These are phyloP conservation scores for Lecanicillium sp. DNA, from an alignment of 2,329 filamentous ascomycete genomes.

Conservation along the genomic window DNA sequence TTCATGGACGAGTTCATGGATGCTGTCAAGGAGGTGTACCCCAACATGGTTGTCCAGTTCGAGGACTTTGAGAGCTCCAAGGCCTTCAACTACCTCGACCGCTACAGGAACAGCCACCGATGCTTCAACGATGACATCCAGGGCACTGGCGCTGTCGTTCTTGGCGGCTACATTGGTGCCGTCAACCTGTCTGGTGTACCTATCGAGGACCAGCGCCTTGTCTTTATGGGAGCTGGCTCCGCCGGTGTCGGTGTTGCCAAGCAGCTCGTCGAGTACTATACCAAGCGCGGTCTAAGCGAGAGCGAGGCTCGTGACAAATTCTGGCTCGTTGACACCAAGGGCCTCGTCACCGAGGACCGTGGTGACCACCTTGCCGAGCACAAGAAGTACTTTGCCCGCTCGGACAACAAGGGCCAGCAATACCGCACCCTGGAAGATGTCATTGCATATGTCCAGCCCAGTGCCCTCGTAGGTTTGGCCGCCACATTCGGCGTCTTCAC, in stretches of 20 bases:
- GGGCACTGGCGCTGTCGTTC: slow-evolving; percentile 90
- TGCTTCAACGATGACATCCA: slow-evolving; percentile 99
- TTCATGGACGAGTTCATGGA: slow-evolving; percentile 98
- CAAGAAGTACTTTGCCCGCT: slow-evolving; percentile 63
- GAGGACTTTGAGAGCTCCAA: slow-evolving; percentile 93
- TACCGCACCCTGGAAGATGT: slow-evolving; percentile 82
- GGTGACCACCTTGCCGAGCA: slow-evolving; percentile 92
- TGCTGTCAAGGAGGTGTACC: slow-evolving; percentile 68
- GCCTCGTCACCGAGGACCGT: slow-evolving; percentile 85
- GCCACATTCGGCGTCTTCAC: slow-evolving; percentile 95
- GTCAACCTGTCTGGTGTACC: slow-evolving; percentile 83
- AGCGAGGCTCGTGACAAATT: slow-evolving; percentile 84
- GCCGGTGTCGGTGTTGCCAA: slow-evolving; percentile 96
- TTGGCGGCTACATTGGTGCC: slow-evolving; percentile 68
- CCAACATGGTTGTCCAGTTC: slow-evolving; percentile 73
- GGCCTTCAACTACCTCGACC: slow-evolving; percentile 86
- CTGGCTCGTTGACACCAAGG: slow-evolving; percentile 96
- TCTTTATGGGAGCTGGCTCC: slow-evolving; percentile 93
- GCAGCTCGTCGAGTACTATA: slow-evolving; percentile 96
- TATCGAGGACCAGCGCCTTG: slow-evolving; percentile 81
- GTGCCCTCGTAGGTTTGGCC: slow-evolving; percentile 87
- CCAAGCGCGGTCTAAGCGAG: slow-evolving; percentile 82
- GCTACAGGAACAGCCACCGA: slow-evolving; percentile 81
- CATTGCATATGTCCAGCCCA: slow-evolving; percentile 90
- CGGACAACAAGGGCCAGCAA: slow-evolving; percentile 57